phyloP scores from a whole-genome alignment of 2,329 filamentous ascomycete genomes.

The Diaporthe aspalathi region DNA sequence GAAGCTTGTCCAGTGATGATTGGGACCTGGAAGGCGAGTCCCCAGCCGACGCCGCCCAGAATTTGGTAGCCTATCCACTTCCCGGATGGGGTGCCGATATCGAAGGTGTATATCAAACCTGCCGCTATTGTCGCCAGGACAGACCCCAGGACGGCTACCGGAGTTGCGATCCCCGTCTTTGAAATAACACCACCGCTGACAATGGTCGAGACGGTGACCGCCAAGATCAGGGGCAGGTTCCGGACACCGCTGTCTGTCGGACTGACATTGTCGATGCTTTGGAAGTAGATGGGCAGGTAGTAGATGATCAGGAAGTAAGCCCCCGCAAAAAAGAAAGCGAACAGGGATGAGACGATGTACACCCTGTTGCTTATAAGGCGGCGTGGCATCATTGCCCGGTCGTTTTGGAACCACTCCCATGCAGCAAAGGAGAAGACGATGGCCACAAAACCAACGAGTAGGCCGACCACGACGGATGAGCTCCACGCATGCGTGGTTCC shows the following conservation, averaged over 20 bases:
- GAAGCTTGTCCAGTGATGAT: constrained; percentile 52
- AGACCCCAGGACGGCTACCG: constrained; percentile 52
- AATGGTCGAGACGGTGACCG: constrained; percentile 52
- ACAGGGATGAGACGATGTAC: constrained; percentile 56
- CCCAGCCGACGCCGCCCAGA: constrained; percentile 58
- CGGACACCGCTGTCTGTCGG: constrained; percentile 53
- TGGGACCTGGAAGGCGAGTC: constrained; percentile 58
- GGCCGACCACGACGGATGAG: constrained; percentile 49
- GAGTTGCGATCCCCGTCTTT: constrained; percentile 47
- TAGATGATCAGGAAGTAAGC: constrained; percentile 58
- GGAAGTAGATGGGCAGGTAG: constrained; percentile 64
- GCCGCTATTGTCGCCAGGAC: constrained; percentile 51
- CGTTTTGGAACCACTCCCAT: constrained; percentile 52
- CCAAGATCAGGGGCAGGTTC: constrained; percentile 55
- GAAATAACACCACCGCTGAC: constrained; percentile 50
- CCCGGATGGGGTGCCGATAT: constrained; percentile 46
- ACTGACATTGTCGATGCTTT: constrained; percentile 56
- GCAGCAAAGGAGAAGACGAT: constrained; percentile 46
- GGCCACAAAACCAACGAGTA: constrained; percentile 47
- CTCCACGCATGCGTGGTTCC: constrained; percentile 54
- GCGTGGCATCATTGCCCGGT: constrained; percentile 62
- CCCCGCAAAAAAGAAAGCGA: constrained; percentile 56
- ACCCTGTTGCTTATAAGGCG: constrained; percentile 56
- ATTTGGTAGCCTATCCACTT: constrained; percentile 63
- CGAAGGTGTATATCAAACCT: constrained; percentile 53